Evolutionary conservation across 306 rosid species (phyloP).

Genomic region (Sindora glabra): DNA sequence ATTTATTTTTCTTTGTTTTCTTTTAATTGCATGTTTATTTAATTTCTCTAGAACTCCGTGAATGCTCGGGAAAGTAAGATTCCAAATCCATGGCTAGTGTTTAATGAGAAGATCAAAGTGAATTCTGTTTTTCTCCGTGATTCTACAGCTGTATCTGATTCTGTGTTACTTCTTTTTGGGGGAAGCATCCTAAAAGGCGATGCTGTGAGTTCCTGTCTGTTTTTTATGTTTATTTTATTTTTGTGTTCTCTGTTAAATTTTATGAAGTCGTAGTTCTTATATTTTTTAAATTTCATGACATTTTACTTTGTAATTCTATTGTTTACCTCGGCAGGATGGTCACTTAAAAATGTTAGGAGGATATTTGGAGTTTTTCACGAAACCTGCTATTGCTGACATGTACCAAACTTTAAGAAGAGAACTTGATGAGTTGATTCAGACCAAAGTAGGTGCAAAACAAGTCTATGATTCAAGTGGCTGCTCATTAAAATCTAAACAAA

Average conservation of each 20-base stretch:
- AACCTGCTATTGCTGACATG: constrained; percentile 65
- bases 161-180: constrained; percentile 80
- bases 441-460: constrained; percentile 51
- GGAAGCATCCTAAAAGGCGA: constrained; percentile 73
- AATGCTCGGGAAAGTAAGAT: constrained; percentile 84
- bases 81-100: constrained; percentile 95
- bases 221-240: background rate
- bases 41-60: constrained; percentile 67
- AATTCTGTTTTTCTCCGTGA: constrained; percentile 94
- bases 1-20: constrained; percentile 7
- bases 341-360: constrained; percentile 94
- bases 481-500: constrained; percentile 3
- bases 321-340: constrained; percentile 58
- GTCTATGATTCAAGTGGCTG: constrained; percentile 13
- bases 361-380: constrained; percentile 86
- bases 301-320: background rate
- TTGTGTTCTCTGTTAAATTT: background rate
- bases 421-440: constrained; percentile 74
- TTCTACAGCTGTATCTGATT: constrained; percentile 88
- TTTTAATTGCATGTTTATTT: constrained; percentile 18
- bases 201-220: constrained; percentile 33
- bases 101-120: constrained; percentile 94
- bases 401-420: constrained; percentile 57
- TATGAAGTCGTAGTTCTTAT: background rate
- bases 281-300: background rate